Conservation (phyloP, 768 basidiomycete genomes). For the Fomitopsis pulvina region DNA sequence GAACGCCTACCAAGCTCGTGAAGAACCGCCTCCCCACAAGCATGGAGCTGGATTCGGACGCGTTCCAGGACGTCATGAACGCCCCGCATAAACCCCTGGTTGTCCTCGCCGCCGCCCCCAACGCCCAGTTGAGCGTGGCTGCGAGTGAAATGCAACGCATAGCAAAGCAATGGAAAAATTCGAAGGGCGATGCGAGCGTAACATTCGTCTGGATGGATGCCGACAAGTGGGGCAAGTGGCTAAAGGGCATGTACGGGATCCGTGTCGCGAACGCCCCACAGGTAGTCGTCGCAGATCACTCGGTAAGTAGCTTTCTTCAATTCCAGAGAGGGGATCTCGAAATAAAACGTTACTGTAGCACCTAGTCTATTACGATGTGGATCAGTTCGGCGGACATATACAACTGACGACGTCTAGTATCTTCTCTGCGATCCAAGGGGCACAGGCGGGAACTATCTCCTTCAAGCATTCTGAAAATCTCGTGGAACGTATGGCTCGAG, state of each 20-base stretch:
- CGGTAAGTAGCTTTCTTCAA: conserved; percentile 40
- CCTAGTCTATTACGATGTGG: conserved; percentile 71
- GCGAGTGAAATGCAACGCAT: conserved; percentile 48
- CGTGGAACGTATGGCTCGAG: conserved; percentile 60
- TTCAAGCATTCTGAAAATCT: conserved; percentile 65
- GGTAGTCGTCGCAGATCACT: conserved; percentile 78
- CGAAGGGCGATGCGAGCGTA: conserved; percentile 40
- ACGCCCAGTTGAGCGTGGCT: conserved; percentile 24
- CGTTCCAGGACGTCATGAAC: conserved; percentile 85
- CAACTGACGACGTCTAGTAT: conserved; percentile 49
- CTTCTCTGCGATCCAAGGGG: conserved; percentile 65
- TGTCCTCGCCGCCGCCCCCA: conserved; percentile 56
- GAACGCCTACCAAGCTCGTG: conserved; percentile 9
- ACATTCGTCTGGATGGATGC: conserved; percentile 90
- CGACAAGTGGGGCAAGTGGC: conserved; percentile 79
- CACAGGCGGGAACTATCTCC: conserved; percentile 40
- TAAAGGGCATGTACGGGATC: conserved; percentile 88
- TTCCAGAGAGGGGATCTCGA: neutral
- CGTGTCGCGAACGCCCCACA: conserved; percentile 23
- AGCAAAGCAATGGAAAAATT: conserved; percentile 41
- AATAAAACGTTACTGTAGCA: conserved; percentile 32
- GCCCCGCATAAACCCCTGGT: conserved; percentile 70
- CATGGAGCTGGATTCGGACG: conserved; percentile 67
- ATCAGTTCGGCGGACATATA: conserved; percentile 48
- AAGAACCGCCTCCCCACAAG: conserved; percentile 66